Evolutionary conservation across 106 monocot genomes (phyloP), one percentile per base, ranked within the genome.

Genomic region (Dendrobium chrysotoxum): DNA sequence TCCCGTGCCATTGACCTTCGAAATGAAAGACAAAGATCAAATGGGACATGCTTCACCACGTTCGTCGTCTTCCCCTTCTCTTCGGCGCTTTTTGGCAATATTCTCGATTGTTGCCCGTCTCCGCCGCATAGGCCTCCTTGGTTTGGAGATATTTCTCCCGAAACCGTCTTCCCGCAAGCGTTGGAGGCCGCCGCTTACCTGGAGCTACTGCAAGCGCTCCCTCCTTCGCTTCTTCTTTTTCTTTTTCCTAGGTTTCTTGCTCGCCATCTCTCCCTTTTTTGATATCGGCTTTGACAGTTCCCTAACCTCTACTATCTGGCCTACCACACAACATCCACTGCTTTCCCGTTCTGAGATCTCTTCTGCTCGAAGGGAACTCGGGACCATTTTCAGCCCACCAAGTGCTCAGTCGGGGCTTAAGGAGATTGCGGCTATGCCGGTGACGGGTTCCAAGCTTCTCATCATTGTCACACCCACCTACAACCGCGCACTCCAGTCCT

Each of bases 381-480:
- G 55, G 12, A 74, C 74, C 53, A 40, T 53, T 30, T 23, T 21
- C 67, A 9, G 42, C 44, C 41, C 68, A 78, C 28, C 57, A 16
- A 28, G 35, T n/a, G 46, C 23, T 5, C 18, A 23, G 28, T 42
- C 13, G 70, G 17, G 75, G 76, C 11, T 40, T 8, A 72, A 47
- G 71, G 72, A 72, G 35, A 23, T n/a, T 28, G 7, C 42, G 47
- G 61, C 41, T 18, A 46, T 35, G 8, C 30, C 18, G 71, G 41
- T 21, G 26, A 40, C 12, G 15, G 55, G 28, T 7, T 35, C 77
- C 53, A 93, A 88, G 83, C 83, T 94, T n/a, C 79, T 97, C 66
- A 90, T 97, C 77, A 78, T 97, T 2, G 92, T 97, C 18, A 97
- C 96, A 4, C 96, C 96, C 17, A 97, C 94, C 0, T 89, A 89